These are phyloP conservation scores for Oenanthe javanica DNA, from an alignment of 140 eudicot species.

Conservation along the genomic window DNA sequence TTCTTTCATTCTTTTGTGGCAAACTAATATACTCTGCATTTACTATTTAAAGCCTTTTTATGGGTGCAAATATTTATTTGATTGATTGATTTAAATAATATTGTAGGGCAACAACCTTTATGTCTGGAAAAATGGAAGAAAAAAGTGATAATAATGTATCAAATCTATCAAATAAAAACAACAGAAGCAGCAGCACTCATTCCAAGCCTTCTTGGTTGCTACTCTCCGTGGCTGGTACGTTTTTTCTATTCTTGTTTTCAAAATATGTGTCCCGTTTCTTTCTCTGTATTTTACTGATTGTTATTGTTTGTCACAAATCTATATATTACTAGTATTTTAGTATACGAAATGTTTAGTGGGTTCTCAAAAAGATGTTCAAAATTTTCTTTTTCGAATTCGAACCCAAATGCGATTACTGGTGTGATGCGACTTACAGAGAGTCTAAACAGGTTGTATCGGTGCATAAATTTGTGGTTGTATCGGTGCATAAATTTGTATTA, in stretches of 20 bases:
- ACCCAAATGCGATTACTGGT: too few relatives aligned
- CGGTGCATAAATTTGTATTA: too few relatives aligned
- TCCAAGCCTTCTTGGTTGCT: conserved; percentile 73
- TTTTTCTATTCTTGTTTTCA: neutral
- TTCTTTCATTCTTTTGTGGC: too few relatives aligned
- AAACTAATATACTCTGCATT: neutral
- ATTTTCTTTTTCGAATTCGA: neutral
- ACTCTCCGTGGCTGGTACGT: conserved; percentile 57
- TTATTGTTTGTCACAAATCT: neutral
- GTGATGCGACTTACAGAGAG: too few relatives aligned
- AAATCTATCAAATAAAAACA: neutral
- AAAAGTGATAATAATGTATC: neutral
- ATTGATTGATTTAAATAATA: neutral
- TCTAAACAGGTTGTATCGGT: too few relatives aligned
- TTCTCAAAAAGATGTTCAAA: neutral
- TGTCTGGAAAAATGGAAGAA: neutral
- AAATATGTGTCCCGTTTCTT: neutral
- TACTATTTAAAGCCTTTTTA: neutral
- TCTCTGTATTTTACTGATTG: neutral
- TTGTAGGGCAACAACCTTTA: neutral
- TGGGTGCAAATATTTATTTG: neutral
- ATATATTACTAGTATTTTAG: neutral
- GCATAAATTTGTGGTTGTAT: too few relatives aligned
- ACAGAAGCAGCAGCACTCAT: conserved; percentile 15
- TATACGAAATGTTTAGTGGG: too few relatives aligned